These are phyloP conservation scores for Glycine soja DNA, from an alignment of 306 rosid species.

Conservation along the genomic window DNA sequence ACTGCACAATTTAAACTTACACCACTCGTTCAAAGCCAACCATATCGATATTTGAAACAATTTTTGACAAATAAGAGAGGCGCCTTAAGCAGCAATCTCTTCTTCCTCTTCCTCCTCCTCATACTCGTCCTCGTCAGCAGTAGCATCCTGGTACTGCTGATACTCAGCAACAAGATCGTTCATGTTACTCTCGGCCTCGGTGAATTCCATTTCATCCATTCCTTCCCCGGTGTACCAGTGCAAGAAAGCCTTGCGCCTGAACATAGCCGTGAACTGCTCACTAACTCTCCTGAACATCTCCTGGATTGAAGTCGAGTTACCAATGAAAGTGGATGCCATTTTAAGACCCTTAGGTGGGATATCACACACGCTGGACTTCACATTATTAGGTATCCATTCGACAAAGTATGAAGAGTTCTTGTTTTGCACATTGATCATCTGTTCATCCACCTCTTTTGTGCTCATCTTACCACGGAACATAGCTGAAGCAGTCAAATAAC, in stretches of 20 bases:
- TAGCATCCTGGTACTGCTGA: slow-evolving; percentile 64
- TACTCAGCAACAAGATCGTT: slow-evolving; percentile 65
- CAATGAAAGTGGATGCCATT: slow-evolving; percentile 62
- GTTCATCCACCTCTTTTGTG: slow-evolving; percentile 65
- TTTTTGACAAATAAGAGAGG: slow-evolving; percentile 24
- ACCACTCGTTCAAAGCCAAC: slow-evolving; percentile 51
- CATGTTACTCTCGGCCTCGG: slow-evolving; percentile 67
- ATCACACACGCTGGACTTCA: slow-evolving; percentile 63
- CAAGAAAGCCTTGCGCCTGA: slow-evolving; percentile 71
- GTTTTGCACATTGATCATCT: slow-evolving; percentile 65
- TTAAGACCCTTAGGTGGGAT: slow-evolving; percentile 65
- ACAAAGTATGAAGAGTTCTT: slow-evolving; percentile 66
- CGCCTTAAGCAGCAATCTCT: slow-evolving; percentile 43
- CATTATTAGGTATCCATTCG: slow-evolving; percentile 63
- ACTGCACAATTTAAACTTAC: slow-evolving; percentile 50
- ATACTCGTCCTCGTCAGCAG: slow-evolving; percentile 56
- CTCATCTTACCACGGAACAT: slow-evolving; percentile 71
- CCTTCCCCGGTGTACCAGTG: slow-evolving; percentile 68
- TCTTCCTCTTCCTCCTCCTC: slow-evolving; percentile 56
- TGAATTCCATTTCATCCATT: slow-evolving; percentile 68
- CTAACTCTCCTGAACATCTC: slow-evolving; percentile 68
- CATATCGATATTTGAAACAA: slow-evolving; percentile 46
- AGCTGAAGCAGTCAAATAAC: slow-evolving; percentile 61
- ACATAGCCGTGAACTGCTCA: slow-evolving; percentile 67
- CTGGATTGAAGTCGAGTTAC: slow-evolving; percentile 63